Conservation (phyloP, 352 stramenopile species). For the Phytophthora pluvialis region DNA sequence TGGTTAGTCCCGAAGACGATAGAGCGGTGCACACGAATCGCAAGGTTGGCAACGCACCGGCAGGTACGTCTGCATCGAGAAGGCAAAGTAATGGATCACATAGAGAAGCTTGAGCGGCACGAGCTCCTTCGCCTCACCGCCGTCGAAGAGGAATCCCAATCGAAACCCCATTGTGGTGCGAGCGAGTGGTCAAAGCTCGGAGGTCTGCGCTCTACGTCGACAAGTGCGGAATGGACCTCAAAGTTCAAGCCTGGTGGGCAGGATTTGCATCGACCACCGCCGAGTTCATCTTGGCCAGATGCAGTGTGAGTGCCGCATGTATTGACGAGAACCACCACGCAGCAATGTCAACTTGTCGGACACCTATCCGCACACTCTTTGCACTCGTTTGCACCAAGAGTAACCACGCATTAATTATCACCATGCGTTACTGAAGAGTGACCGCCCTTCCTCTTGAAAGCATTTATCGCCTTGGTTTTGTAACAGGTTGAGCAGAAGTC, state of each 20-base stretch:
- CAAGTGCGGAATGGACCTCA: slow-evolving; percentile 26
- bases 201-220: slow-evolving; percentile 14
- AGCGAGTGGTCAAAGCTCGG: not conserved
- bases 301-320: not conserved
- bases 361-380: slow-evolving; percentile 29
- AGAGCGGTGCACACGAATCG: not conserved
- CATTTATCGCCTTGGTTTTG: not conserved
- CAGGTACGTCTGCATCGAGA: slow-evolving; percentile 73
- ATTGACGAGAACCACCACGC: not conserved
- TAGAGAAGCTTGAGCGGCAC: slow-evolving; percentile 77
- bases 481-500: slow-evolving; percentile 7
- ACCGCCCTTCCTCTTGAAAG: slow-evolving; percentile 5
- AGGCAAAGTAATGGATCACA: slow-evolving; percentile 67
- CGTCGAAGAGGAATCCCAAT: slow-evolving; percentile 57
- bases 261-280: slow-evolving; percentile 10
- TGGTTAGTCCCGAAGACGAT: slow-evolving; percentile 4
- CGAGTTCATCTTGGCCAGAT: slow-evolving; percentile 1
- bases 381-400: slow-evolving; percentile 14
- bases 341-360: slow-evolving; percentile 20
- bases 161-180: slow-evolving; percentile 33
- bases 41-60: slow-evolving; percentile 36
- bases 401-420: slow-evolving; percentile 33
- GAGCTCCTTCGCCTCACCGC: slow-evolving; percentile 62
- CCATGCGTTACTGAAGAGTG: slow-evolving; percentile 21
- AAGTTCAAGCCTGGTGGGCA: slow-evolving; percentile 17